Evolutionary conservation across 148 eudicot genomes (phyloP).

Genomic region (Dysphania ambrosioides): DNA sequence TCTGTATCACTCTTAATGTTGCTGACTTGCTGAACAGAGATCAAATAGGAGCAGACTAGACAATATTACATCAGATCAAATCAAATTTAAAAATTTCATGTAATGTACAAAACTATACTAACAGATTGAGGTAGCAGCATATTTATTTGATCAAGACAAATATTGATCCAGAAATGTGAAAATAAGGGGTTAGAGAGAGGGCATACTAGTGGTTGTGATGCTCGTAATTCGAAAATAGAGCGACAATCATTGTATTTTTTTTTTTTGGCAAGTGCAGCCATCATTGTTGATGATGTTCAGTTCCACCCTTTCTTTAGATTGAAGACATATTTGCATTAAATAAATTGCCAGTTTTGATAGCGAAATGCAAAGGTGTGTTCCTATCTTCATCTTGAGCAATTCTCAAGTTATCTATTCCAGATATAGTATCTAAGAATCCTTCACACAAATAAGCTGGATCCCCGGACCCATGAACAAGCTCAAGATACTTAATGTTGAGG

Average conservation of each 20-base stretch:
- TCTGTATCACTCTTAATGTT: too few species aligned
- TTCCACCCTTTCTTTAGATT: not conserved
- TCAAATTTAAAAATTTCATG: too few species aligned
- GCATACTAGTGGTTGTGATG: not conserved
- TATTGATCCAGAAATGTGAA: too few species aligned
- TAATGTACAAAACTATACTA: too few species aligned
- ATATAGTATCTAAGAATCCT: not conserved
- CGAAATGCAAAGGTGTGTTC: constrained; percentile 9
- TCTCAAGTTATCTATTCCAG: not conserved
- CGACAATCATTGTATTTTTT: not conserved
- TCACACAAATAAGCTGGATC: not conserved
- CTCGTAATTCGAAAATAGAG: not conserved
- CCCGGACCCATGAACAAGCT: constrained; percentile 1
- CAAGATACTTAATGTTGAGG: not conserved
- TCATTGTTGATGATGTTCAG: not conserved
- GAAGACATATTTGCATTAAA: constrained; percentile 1
- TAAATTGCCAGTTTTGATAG: not conserved
- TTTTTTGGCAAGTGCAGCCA: too few species aligned
- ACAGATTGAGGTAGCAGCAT: too few species aligned
- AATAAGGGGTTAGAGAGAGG: too few species aligned
- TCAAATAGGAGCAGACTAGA: too few species aligned
- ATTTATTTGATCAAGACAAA: too few species aligned
- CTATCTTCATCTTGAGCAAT: constrained; percentile 2
- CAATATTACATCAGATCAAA: too few species aligned
- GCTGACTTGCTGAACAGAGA: too few species aligned